Conservation (phyloP, 2,329 filamentous ascomycete species). For the Pleurostoma richardsiae region DNA sequence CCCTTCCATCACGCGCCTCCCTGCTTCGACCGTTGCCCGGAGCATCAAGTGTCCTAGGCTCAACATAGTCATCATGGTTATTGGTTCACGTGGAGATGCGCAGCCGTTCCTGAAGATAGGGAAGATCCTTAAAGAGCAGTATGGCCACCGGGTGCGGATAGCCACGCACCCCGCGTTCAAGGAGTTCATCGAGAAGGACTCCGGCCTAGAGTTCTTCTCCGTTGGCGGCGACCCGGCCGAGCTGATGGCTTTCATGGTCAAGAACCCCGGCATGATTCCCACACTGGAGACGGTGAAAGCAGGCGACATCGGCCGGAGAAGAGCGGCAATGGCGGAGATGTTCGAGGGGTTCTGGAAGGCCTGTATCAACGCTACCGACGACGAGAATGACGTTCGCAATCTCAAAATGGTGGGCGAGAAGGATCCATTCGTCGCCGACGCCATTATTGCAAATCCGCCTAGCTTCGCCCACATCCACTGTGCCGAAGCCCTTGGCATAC, state of each 20-base stretch:
- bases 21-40: slow-evolving; percentile 20
- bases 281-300: slow-evolving; percentile 66
- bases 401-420: slow-evolving; percentile 60
- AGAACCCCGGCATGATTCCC: slow-evolving; percentile 75
- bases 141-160: slow-evolving; percentile 71
- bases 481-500: slow-evolving; percentile 72
- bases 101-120: slow-evolving; percentile 76
- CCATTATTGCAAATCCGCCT: slow-evolving; percentile 82
- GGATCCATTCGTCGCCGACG: slow-evolving; percentile 63
- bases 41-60: slow-evolving; percentile 41
- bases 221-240: slow-evolving; percentile 76
- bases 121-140: slow-evolving; percentile 63
- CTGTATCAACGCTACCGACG: slow-evolving; percentile 69
- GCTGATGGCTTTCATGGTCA: slow-evolving; percentile 86
- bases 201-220: slow-evolving; percentile 72
- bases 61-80: slow-evolving; percentile 81
- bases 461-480: slow-evolving; percentile 76
- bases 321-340: slow-evolving; percentile 73
- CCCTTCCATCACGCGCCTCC: slow-evolving; percentile 10
- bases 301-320: slow-evolving; percentile 64
- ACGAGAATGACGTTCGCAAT: slow-evolving; percentile 56
- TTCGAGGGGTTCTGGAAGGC: slow-evolving; percentile 79
- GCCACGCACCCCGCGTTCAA: slow-evolving; percentile 76
- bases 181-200: slow-evolving; percentile 69
- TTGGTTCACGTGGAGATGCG: slow-evolving; percentile 73